These are phyloP conservation scores for Mallotus repandus DNA, from an alignment of 441 rosid species.

Conservation along the genomic window DNA sequence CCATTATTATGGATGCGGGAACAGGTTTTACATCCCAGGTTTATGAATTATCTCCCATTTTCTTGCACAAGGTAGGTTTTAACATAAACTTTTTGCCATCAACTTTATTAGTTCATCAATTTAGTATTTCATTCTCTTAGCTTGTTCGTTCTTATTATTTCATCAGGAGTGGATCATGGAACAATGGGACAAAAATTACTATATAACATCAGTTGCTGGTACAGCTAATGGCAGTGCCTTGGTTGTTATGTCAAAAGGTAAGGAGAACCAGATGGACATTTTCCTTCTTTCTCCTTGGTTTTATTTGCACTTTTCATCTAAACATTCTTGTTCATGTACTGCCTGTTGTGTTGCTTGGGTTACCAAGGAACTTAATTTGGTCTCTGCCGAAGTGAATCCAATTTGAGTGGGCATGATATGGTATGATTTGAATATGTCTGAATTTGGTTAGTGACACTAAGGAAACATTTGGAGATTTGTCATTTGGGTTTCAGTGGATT, in stretches of 20 bases:
- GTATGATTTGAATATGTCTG: background rate
- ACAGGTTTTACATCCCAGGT: slow-evolving; percentile 54
- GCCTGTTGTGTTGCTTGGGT: background rate
- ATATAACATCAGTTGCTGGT: slow-evolving; percentile 56
- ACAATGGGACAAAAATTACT: slow-evolving; percentile 62
- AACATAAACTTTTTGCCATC: slow-evolving; percentile 14
- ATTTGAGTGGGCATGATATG: background rate
- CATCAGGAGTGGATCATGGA: slow-evolving; percentile 91
- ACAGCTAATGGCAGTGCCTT: slow-evolving; percentile 48
- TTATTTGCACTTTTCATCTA: background rate
- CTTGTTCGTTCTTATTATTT: slow-evolving; percentile 18
- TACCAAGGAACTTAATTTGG: slow-evolving; percentile 3
- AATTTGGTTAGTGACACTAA: background rate
- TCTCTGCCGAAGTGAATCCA: background rate
- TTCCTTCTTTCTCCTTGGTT: background rate
- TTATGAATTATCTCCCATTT: slow-evolving; percentile 47
- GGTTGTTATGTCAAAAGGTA: slow-evolving; percentile 65
- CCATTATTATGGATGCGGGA: slow-evolving; percentile 62
- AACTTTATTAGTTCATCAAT: background rate
- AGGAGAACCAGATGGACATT: background rate
- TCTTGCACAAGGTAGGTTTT: slow-evolving; percentile 54
- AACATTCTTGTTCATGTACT: background rate
- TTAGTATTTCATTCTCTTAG: background rate
- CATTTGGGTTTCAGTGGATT: background rate
- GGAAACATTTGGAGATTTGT: background rate